Evolutionary conservation across 768 basidiomycete species (phyloP).

Genomic region (Trametes punicea): DNA sequence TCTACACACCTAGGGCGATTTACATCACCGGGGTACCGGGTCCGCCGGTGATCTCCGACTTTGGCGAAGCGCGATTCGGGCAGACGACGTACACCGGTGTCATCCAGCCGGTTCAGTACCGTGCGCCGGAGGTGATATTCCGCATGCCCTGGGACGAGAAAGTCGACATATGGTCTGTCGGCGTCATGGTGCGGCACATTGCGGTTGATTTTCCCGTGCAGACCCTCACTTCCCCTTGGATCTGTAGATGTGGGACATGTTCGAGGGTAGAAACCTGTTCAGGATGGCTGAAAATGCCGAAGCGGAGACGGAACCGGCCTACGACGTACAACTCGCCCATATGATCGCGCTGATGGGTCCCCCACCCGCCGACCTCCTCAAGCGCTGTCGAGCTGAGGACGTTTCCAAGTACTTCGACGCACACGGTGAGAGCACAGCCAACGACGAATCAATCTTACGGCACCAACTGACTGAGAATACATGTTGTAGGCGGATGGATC

Average conservation of each 20-base stretch:
- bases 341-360: conserved; percentile 22
- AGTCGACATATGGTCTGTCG: conserved; percentile 34
- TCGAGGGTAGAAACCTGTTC: conserved; percentile 12
- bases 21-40: conserved; percentile 6
- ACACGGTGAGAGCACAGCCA: neutral
- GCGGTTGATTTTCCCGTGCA: neutral
- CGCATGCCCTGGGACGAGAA: conserved; percentile 25
- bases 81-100: neutral
- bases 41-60: conserved; percentile 23
- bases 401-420: conserved; percentile 12
- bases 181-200: conserved; percentile 24
- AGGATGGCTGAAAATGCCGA: neutral
- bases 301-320: neutral
- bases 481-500: conserved; percentile 10
- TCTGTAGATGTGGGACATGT: conserved; percentile 16
- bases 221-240: neutral
- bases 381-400: conserved; percentile 1
- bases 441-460: neutral
- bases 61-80: conserved; percentile 24
- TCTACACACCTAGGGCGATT: conserved; percentile 9
- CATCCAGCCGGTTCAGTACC: conserved; percentile 29
- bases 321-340: conserved; percentile 14
- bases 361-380: conserved; percentile 15
- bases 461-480: neutral
- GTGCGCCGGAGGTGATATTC: conserved; percentile 32